These are phyloP conservation scores for Zopfia rhizophila DNA, from an alignment of 2,329 filamentous ascomycete species.

Conservation along the genomic window DNA sequence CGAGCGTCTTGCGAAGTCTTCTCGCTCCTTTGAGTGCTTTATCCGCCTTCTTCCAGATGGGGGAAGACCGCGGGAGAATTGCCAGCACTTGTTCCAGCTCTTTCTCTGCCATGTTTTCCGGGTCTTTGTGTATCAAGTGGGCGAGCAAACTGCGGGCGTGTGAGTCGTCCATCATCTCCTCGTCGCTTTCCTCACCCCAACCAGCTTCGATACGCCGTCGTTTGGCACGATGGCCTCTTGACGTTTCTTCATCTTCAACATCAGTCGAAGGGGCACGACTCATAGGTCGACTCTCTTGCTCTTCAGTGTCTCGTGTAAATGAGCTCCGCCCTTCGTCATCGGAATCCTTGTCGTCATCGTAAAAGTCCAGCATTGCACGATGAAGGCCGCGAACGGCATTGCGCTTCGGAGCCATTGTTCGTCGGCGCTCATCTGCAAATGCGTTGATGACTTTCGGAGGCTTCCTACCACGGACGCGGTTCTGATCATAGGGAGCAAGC, in stretches of 20 bases:
- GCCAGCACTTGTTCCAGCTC: conserved; percentile 66
- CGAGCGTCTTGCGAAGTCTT: conserved; percentile 79
- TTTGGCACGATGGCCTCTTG: conserved; percentile 56
- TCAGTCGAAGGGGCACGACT: conserved; percentile 71
- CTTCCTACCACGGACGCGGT: conserved; percentile 53
- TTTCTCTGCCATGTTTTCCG: conserved; percentile 75
- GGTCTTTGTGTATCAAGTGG: conserved; percentile 66
- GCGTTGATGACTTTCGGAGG: conserved; percentile 54
- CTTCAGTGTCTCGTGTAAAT: conserved; percentile 80
- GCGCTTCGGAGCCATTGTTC: conserved; percentile 62
- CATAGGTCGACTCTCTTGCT: conserved; percentile 81
- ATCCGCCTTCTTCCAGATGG: conserved; percentile 79
- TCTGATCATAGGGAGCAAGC: conserved; percentile 57
- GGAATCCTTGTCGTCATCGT: conserved; percentile 85
- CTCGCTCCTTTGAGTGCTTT: conserved; percentile 66
- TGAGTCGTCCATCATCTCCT: conserved; percentile 60
- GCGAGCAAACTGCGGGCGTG: conserved; percentile 59
- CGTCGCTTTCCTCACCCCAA: conserved; percentile 60
- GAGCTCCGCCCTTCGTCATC: conserved; percentile 77
- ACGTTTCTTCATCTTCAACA: conserved; percentile 60
- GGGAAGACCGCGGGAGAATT: conserved; percentile 65
- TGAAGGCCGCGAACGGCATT: conserved; percentile 80
- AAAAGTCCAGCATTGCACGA: conserved; percentile 77
- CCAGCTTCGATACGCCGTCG: conserved; percentile 57
- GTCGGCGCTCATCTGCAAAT: conserved; percentile 68